Evolutionary conservation across 371 early-diverging fungal genomes (phyloP).

Genomic region (Actinomortierella wolfii): DNA sequence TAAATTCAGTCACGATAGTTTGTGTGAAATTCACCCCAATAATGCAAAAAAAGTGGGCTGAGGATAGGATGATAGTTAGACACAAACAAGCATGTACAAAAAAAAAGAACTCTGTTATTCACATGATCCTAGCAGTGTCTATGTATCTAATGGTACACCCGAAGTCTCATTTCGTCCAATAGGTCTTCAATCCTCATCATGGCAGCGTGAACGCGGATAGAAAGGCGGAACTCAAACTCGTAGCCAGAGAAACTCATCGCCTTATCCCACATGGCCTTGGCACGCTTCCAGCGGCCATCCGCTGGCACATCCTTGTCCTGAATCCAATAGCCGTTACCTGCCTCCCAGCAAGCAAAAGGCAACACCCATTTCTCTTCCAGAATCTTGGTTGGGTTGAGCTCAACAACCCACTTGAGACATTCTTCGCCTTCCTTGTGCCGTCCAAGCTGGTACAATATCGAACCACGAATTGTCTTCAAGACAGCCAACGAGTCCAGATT

Average conservation of each 20-base stretch:
- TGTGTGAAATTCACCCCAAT: too few species aligned
- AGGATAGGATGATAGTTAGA: too few species aligned
- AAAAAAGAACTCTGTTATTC: neutral
- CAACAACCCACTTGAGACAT: conserved; percentile 62
- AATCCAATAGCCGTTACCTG: conserved; percentile 61
- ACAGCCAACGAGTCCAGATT: conserved; percentile 32
- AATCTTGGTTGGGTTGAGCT: conserved; percentile 52
- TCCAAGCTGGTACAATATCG: conserved; percentile 42
- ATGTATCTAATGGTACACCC: conserved; percentile 11
- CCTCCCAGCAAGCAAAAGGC: conserved; percentile 70
- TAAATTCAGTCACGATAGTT: too few species aligned
- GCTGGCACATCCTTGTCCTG: conserved; percentile 22
- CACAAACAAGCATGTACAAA: too few species aligned
- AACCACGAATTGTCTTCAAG: conserved; percentile 41
- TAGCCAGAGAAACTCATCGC: conserved; percentile 53
- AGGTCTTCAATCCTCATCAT: conserved; percentile 36
- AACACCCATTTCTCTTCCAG: conserved; percentile 59
- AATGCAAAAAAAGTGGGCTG: too few species aligned
- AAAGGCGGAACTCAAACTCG: conserved; percentile 60
- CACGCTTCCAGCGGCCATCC: conserved; percentile 48
- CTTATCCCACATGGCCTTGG: conserved; percentile 59
- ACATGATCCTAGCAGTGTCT: neutral
- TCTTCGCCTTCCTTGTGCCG: conserved; percentile 41
- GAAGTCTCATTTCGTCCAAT: conserved; percentile 15
- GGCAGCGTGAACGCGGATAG: conserved; percentile 41